A percentile compares a stretch with the other conserved stretches of the same genome.
Evolutionary conservation across 108 stramenopile species (phyloP).

Genomic region (Nitzschia inconspicua): DNA sequence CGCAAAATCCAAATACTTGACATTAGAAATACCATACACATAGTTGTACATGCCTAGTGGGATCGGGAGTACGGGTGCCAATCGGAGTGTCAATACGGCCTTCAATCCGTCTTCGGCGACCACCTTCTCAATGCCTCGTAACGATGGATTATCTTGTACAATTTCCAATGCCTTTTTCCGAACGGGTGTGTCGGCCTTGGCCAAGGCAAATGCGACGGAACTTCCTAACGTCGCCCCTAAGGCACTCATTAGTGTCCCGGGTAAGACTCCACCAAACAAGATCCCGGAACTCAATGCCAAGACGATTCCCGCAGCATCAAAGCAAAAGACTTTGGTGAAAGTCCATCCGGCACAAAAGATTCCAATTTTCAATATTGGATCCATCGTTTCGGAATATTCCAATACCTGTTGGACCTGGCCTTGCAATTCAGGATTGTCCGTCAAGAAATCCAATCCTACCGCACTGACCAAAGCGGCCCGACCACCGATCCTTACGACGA

Average conservation of each 20-base stretch:
- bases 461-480: slow-evolving; percentile 79
- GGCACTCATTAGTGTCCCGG: slow-evolving; percentile 79
- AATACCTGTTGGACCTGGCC: slow-evolving; percentile 68
- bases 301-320: slow-evolving; percentile 80
- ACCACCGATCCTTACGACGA: slow-evolving; percentile 81
- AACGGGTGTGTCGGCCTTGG: slow-evolving; percentile 74
- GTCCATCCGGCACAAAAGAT: slow-evolving; percentile 76
- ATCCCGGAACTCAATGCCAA: slow-evolving; percentile 85
- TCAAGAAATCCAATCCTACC: slow-evolving; percentile 82
- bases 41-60: slow-evolving; percentile 95
- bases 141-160: slow-evolving; percentile 71
- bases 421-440: slow-evolving; percentile 79
- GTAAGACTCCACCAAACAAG: slow-evolving; percentile 88
- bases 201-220: slow-evolving; percentile 74
- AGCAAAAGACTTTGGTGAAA: slow-evolving; percentile 71
- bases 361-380: slow-evolving; percentile 37
- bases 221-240: slow-evolving; percentile 82
- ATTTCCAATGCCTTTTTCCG: slow-evolving; percentile 73
- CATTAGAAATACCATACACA: slow-evolving; percentile 86
- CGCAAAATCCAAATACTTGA: slow-evolving; percentile 73
- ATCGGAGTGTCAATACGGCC: slow-evolving; percentile 87
- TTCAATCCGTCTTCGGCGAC: slow-evolving; percentile 88
- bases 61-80: slow-evolving; percentile 92
- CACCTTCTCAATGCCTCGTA: slow-evolving; percentile 89
- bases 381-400: slow-evolving; percentile 48